Evolutionary conservation across 2,329 filamentous ascomycete species (phyloP).

Genomic region (Paecilomyces formosus): DNA sequence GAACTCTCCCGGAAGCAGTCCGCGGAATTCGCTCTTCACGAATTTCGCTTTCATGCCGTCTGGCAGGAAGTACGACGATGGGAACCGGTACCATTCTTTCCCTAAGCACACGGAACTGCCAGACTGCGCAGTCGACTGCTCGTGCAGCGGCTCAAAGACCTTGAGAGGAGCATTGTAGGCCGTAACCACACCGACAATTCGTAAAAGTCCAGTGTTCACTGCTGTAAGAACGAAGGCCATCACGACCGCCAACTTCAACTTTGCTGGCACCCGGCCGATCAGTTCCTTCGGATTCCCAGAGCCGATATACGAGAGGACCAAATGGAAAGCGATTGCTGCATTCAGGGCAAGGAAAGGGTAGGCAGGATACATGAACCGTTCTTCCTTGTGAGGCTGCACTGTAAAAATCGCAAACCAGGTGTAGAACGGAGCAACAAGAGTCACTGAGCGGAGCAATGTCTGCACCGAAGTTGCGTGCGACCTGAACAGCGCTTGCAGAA

Average conservation of each 20-base stretch:
- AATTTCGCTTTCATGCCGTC: slow-evolving; percentile 80
- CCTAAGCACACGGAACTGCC: slow-evolving; percentile 77
- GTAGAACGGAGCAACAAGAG: slow-evolving; percentile 82
- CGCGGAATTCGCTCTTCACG: slow-evolving; percentile 80
- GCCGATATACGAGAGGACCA: slow-evolving; percentile 68
- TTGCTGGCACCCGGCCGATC: slow-evolving; percentile 63
- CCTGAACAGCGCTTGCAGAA: slow-evolving; percentile 62
- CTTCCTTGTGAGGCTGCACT: slow-evolving; percentile 90
- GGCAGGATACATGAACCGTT: slow-evolving; percentile 95
- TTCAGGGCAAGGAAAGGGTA: slow-evolving; percentile 89
- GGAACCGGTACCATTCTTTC: slow-evolving; percentile 98
- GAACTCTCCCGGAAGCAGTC: slow-evolving; percentile 86
- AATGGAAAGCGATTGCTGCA: slow-evolving; percentile 75
- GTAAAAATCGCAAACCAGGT: slow-evolving; percentile 92
- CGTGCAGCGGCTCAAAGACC: slow-evolving; percentile 43
- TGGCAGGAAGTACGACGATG: slow-evolving; percentile 85
- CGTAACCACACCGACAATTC: slow-evolving; percentile 68
- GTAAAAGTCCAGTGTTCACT: slow-evolving; percentile 59
- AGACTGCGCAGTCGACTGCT: slow-evolving; percentile 45
- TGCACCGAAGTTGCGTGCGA: slow-evolving; percentile 56
- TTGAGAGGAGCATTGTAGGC: slow-evolving; percentile 78
- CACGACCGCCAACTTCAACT: slow-evolving; percentile 63
- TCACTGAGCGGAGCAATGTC: slow-evolving; percentile 64
- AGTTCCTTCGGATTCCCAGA: slow-evolving; percentile 60
- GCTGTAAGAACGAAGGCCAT: slow-evolving; percentile 55